Evolutionary conservation across 2,329 filamentous ascomycete species (phyloP), one percentile per base, ranked within the genome.

Genomic region (Neocucurbitaria cava): DNA sequence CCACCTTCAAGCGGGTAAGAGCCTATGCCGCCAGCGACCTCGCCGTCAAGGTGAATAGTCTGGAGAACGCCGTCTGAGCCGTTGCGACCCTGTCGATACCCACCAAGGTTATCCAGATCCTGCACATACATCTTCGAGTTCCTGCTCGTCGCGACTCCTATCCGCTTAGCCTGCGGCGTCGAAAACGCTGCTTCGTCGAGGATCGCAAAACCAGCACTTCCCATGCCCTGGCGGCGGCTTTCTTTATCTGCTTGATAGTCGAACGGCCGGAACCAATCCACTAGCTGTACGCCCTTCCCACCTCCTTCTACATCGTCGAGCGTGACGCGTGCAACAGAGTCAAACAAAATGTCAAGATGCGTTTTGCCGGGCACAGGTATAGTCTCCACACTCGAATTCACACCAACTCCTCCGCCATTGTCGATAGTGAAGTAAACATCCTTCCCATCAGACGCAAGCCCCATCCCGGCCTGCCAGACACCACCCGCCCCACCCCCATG

Each of bases 121-220:
- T 59, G 52, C 9, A 70, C 42, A 42, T 69, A 69, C 55, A 69
- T 56, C 39, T 64, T 66, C 11, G 68, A 65, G 24, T 71, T 73
- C 42, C 70, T 73, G 18, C 72, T 68, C 8, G 62, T 65, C 6
- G 67, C 63, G 11, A 74, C 57, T 13, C 62, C 70, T 13, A 75
- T 62, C 15, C 65, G 57, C 15, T 46, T 49, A 5, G 65, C 63
- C 56, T 8, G 17, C 46, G 13, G 63, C 64, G 4, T 48, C 60
- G 45, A 73, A 67, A n/a, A 28, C 51, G 46, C 1, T 17, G 46
- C 1, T 17, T 49, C 9, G 55, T 61, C 58, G 15, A 69, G 64
- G 2, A 70, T 17, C 1, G 61, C 54, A 28, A 61, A 41, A 0
- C 61, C 52, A 17, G 59, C 58, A 36, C 57, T 56, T 13, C 59